Percentiles rank a stretch among this genome's conserved stretches.
Conservation (phyloP, 2,329 filamentous ascomycete genomes). For the Trichoderma simmonsii region DNA sequence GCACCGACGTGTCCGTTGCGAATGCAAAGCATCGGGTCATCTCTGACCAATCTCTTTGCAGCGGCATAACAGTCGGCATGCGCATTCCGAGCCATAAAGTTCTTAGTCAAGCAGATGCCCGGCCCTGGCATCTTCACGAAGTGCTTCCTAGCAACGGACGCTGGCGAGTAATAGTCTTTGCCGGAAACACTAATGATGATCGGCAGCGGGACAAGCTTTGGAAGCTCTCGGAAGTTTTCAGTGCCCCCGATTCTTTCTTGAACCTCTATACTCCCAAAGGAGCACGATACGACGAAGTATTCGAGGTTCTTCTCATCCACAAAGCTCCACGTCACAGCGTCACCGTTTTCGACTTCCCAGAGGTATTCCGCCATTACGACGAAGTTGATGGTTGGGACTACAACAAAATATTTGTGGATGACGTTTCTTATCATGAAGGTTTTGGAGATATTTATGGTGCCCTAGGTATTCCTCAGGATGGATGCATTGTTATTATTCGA, state of each 20-base stretch:
- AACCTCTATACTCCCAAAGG: neutral
- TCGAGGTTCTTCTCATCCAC: neutral
- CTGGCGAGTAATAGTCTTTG: neutral
- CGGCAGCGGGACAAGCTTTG: neutral
- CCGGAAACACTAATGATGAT: neutral
- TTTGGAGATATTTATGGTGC: neutral
- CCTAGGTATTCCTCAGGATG: neutral
- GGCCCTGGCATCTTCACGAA: neutral
- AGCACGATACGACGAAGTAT: neutral
- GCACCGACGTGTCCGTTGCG: neutral
- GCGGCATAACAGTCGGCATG: neutral
- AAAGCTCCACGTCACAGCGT: neutral
- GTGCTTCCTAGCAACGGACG: neutral
- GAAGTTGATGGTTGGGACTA: neutral
- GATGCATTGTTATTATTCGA: neutral
- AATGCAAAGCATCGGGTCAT: neutral
- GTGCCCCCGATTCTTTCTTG: neutral
- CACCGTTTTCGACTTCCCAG: neutral
- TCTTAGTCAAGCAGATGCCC: neutral
- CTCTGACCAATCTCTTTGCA: neutral
- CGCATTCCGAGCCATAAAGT: neutral
- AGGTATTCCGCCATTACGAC: neutral
- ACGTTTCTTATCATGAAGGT: neutral
- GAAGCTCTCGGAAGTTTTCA: neutral
- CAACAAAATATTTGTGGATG: conserved; percentile 1